Evolutionary conservation across 1,284 basidiomycete species (phyloP).

Genomic region (Malassezia restricta): DNA sequence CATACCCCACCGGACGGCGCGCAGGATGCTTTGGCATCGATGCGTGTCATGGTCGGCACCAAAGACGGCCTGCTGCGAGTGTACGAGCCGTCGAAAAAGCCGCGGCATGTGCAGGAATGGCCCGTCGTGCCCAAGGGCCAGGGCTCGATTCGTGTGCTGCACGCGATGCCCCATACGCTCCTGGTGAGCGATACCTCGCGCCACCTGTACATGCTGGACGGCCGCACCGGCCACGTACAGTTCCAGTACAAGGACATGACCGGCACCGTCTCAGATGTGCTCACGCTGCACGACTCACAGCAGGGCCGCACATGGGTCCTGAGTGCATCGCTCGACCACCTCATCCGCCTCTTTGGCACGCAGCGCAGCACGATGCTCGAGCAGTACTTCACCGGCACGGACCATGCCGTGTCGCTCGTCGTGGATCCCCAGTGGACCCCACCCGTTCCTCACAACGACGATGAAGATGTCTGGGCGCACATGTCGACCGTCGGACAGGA

Average conservation of each 20-base stretch:
- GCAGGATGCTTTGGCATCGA: not conserved
- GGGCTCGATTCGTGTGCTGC: slow-evolving; percentile 9
- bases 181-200: slow-evolving; percentile 10
- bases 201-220: slow-evolving; percentile 7
- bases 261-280: slow-evolving; percentile 5
- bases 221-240: not conserved
- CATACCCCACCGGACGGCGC: not conserved
- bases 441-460: slow-evolving; percentile 1
- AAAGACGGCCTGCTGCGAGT: slow-evolving; percentile 13
- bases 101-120: slow-evolving; percentile 10
- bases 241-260: slow-evolving; percentile 17
- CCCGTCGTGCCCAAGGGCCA: slow-evolving; percentile 9
- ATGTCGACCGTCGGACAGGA: slow-evolving; percentile 7
- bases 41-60: slow-evolving; percentile 9
- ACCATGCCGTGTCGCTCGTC: slow-evolving; percentile 2
- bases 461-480: slow-evolving; percentile 5
- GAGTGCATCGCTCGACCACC: slow-evolving; percentile 6
- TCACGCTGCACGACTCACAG: not conserved
- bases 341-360: slow-evolving; percentile 9
- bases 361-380: slow-evolving; percentile 8
- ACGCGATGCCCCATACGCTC: not conserved
- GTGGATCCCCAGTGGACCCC: not conserved
- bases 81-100: slow-evolving; percentile 8
- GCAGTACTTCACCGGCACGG: slow-evolving; percentile 12
- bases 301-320: not conserved